These are phyloP conservation scores for Magnolia changhungtana DNA, from an alignment of 164 flowering plant species.

Conservation along the genomic window DNA sequence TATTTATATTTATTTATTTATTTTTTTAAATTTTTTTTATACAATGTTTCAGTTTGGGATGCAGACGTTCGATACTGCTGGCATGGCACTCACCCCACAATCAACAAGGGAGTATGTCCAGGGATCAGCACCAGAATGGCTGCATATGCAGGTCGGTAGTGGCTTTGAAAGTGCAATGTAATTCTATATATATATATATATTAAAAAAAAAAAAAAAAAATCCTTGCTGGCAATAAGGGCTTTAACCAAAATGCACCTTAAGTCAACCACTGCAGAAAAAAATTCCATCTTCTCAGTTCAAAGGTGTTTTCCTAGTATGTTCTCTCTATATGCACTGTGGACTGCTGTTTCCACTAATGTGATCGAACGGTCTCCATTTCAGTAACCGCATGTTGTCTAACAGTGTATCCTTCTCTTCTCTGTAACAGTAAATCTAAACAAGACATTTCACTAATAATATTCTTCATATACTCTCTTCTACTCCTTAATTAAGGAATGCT, in stretches of 20 bases:
- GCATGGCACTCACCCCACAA: slow-evolving; percentile 59
- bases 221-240: slow-evolving; percentile 12
- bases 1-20: no score
- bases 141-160: slow-evolving; percentile 86
- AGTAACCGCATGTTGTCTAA: slow-evolving; percentile 18
- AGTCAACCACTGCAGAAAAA: slow-evolving; percentile 5
- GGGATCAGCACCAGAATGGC: slow-evolving; percentile 66
- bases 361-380: slow-evolving; percentile 10
- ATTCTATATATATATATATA: neutral
- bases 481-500: neutral
- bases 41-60: slow-evolving; percentile 40
- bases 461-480: neutral
- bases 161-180: slow-evolving; percentile 60
- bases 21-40: no score
- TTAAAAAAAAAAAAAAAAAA: neutral
- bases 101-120: slow-evolving; percentile 55
- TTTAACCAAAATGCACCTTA: slow-evolving; percentile 11
- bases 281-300: neutral
- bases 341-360: slow-evolving; percentile 14
- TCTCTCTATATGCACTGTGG: slow-evolving; percentile 13
- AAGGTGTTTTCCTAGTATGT: slow-evolving; percentile 1
- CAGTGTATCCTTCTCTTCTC: slow-evolving; percentile 14
- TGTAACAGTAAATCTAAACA: slow-evolving; percentile 22
- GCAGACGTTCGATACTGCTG: slow-evolving; percentile 55
- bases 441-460: slow-evolving; percentile 1